A percentile compares a stretch with the other conserved stretches of the same genome.
Conservation (phyloP, 2,329 filamentous ascomycete species). For the Colletotrichum sp. region DNA sequence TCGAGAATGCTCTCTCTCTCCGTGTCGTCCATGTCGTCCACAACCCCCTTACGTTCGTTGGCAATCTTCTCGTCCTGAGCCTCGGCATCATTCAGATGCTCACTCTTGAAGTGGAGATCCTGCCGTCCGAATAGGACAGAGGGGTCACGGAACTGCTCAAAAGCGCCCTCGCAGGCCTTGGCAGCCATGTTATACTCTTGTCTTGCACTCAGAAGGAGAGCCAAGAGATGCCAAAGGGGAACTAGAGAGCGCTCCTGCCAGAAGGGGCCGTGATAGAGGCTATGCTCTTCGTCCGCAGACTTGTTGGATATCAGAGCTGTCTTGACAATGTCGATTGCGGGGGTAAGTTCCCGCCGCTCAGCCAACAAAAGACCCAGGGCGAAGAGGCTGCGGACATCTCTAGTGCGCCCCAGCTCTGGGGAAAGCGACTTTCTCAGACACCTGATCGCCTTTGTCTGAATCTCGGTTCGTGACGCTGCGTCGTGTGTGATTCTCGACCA, state of each 20-base stretch:
- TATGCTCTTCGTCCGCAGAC: slow-evolving; percentile 47
- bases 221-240: slow-evolving; percentile 89
- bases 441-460: slow-evolving; percentile 79
- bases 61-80: slow-evolving; percentile 38
- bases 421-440: slow-evolving; percentile 77
- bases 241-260: slow-evolving; percentile 72
- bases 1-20: slow-evolving; percentile 91
- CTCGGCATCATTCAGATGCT: slow-evolving; percentile 64
- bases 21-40: slow-evolving; percentile 81
- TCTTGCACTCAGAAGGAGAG: slow-evolving; percentile 82
- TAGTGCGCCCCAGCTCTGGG: slow-evolving; percentile 67
- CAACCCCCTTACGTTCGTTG: slow-evolving; percentile 50
- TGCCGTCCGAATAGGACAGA: slow-evolving; percentile 71
- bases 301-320: slow-evolving; percentile 71
- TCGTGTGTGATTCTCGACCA: slow-evolving; percentile 87
- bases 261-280: slow-evolving; percentile 51
- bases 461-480: slow-evolving; percentile 70
- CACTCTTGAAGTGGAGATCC: slow-evolving; percentile 63
- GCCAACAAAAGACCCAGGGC: slow-evolving; percentile 85
- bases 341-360: slow-evolving; percentile 80
- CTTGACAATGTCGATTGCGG: slow-evolving; percentile 84
- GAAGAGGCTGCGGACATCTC: slow-evolving; percentile 80
- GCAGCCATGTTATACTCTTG: slow-evolving; percentile 84
- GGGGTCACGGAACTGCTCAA: slow-evolving; percentile 85
- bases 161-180: slow-evolving; percentile 85